Base-by-base conservation (phyloP, 225 moss, liverwort and hornwort genomes). In the Antitrichia curtipendula region DNA sequence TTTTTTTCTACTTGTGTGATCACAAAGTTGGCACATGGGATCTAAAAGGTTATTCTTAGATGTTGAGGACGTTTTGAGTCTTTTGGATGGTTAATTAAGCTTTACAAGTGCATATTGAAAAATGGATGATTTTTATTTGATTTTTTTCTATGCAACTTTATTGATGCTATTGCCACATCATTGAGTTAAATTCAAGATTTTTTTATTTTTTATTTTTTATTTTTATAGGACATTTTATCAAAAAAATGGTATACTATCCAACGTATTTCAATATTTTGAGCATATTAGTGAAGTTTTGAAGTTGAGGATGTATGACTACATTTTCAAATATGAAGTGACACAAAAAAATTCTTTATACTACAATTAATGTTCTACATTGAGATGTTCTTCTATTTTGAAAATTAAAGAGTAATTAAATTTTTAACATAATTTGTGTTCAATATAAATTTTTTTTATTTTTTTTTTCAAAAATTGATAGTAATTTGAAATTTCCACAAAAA, bases 1-100 rank as follows among this genome's bases (percentile, higher is more conserved):
- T 15, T 41, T 12, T 9, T 25, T 45, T 6, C 8, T 0, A 24
- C 8, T 25, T 41, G 8, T 0, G 3, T 25, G 3, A 25, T 41
- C 1, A 41, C 3, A 13, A 23, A 23, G 4, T 68, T 0, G 0
- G 7, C 4, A 68, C 3, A 38, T 38, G 2, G 22, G 22, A 38
- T 17, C 22, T 38, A 12, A n/a, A 21, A 11, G 21, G 6, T n/a
- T 21, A 66, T 10, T 7, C 23, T 1, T n/a, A 12, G 2, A 38
- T 19, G 5, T 6, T 6, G 2, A 36, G 1, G 36, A 21, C 11
- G 3, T n/a, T 66, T 64, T 64, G 8, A 36, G 9, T 9, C 65
- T 21, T 65, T 65, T 20, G 3, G 32, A 66, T 66, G 21, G 41
- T 43, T 43, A 41, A 41, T 9, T 5, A 41, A 28, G 27, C 43